Percentiles rank a stretch among this genome's conserved stretches.
Conservation (phyloP, 306 rosid genomes). For the Corylus americana region DNA sequence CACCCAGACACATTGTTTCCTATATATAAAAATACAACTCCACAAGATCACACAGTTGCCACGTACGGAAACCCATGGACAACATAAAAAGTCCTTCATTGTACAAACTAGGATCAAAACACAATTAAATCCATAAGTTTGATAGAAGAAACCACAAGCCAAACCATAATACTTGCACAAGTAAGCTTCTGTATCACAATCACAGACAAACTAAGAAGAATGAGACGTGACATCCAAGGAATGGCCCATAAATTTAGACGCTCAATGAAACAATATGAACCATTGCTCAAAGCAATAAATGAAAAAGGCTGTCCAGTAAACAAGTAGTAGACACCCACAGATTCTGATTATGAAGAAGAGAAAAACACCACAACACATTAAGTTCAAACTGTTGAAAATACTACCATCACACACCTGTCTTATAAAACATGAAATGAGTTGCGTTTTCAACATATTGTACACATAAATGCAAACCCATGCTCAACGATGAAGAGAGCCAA, state of each 20-base stretch:
- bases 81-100: background rate
- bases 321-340: background rate
- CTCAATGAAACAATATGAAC: background rate
- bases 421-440: conserved; percentile 14
- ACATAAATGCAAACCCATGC: conserved; percentile 23
- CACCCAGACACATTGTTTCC: background rate
- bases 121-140: background rate
- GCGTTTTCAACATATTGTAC: conserved; percentile 12
- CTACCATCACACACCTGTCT: conserved; percentile 12
- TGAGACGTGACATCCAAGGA: background rate
- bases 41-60: conserved; percentile 9
- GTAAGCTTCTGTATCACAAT: background rate
- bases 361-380: conserved; percentile 3
- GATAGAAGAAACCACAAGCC: conserved; percentile 2
- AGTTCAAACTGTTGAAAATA: background rate
- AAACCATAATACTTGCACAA: background rate
- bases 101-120: background rate
- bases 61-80: background rate
- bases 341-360: background rate
- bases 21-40: conserved; percentile 25
- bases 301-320: conserved; percentile 14
- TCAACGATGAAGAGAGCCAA: conserved; percentile 12
- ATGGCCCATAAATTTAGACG: background rate
- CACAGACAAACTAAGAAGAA: background rate
- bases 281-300: conserved; percentile 12